Percentiles rank a stretch among this genome's conserved stretches.
phyloP scores from a whole-genome alignment of 2,329 filamentous ascomycete genomes.

The Colletotrichum liriopes region DNA sequence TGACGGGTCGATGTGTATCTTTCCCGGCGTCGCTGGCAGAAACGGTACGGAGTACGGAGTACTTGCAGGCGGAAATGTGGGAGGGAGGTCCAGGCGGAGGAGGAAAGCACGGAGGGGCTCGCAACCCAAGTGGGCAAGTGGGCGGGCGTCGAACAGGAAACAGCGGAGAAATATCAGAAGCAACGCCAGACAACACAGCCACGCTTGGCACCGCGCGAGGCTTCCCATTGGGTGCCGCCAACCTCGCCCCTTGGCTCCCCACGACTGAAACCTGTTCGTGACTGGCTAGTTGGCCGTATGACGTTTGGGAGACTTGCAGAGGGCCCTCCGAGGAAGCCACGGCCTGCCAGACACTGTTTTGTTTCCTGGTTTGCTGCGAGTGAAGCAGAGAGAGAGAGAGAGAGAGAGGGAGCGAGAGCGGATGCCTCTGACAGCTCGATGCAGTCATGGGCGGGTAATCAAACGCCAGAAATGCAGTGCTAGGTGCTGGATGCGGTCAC shows the following conservation, averaged over 20 bases:
- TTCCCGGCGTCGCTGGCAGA: background rate
- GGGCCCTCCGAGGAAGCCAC: background rate
- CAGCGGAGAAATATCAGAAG: slow-evolving; percentile 38
- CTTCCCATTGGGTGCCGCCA: slow-evolving; percentile 28
- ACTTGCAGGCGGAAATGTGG: slow-evolving; percentile 15
- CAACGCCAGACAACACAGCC: slow-evolving; percentile 42
- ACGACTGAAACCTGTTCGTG: slow-evolving; percentile 38
- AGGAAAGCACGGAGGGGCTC: background rate
- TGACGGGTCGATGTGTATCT: background rate
- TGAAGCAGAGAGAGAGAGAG: background rate
- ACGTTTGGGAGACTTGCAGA: slow-evolving; percentile 21
- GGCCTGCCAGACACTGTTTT: background rate
- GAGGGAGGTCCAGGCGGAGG: slow-evolving; percentile 2
- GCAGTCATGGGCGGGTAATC: slow-evolving; percentile 9
- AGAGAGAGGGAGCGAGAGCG: background rate
- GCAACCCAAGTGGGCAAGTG: slow-evolving; percentile 2
- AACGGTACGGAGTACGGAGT: background rate
- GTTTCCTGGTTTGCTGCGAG: background rate
- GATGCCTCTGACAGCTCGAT: background rate
- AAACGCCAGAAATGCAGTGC: background rate
- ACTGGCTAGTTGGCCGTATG: slow-evolving; percentile 35
- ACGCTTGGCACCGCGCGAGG: slow-evolving; percentile 35
- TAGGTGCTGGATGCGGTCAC: background rate
- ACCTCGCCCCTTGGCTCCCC: slow-evolving; percentile 18
- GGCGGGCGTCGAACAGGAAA: slow-evolving; percentile 25